phyloP scores from a whole-genome alignment of 2,329 filamentous ascomycete species.

The Phaeomoniella chlamydospora region DNA sequence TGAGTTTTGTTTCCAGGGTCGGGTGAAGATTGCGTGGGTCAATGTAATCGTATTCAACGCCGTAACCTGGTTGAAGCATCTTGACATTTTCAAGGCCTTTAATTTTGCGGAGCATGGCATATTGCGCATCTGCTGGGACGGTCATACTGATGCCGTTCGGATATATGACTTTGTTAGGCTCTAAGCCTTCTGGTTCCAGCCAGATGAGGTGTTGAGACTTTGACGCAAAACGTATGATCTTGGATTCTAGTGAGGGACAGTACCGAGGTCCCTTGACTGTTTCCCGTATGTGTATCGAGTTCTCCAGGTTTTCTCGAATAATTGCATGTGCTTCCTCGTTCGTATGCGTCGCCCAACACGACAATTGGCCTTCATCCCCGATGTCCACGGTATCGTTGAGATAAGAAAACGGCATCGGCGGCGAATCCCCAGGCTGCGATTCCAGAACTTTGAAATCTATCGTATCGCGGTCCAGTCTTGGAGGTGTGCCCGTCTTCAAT shows the following conservation, averaged over 20 bases:
- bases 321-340: slow-evolving; percentile 72
- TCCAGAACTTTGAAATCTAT: slow-evolving; percentile 67
- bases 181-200: slow-evolving; percentile 92
- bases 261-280: slow-evolving; percentile 89
- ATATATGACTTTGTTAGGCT: slow-evolving; percentile 71
- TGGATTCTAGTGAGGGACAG: slow-evolving; percentile 89
- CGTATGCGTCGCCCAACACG: slow-evolving; percentile 79
- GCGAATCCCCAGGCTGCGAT: slow-evolving; percentile 66
- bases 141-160: slow-evolving; percentile 98
- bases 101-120: slow-evolving; percentile 71
- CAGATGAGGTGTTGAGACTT: slow-evolving; percentile 79
- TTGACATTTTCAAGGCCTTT: slow-evolving; percentile 73
- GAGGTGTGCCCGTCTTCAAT: slow-evolving; percentile 90
- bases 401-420: slow-evolving; percentile 83
- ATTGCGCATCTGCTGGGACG: slow-evolving; percentile 75
- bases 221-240: slow-evolving; percentile 74
- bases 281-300: slow-evolving; percentile 91
- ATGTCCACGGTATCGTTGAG: slow-evolving; percentile 68
- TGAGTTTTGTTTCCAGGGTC: slow-evolving; percentile 89
- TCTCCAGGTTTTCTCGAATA: slow-evolving; percentile 78
- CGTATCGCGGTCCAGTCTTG: slow-evolving; percentile 64
- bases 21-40: slow-evolving; percentile 76
- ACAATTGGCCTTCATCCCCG: slow-evolving; percentile 53
- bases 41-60: slow-evolving; percentile 97
- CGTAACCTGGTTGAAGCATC: slow-evolving; percentile 92